These are phyloP conservation scores for Cajanus cajan DNA, from an alignment of 306 rosid species.

Conservation along the genomic window DNA sequence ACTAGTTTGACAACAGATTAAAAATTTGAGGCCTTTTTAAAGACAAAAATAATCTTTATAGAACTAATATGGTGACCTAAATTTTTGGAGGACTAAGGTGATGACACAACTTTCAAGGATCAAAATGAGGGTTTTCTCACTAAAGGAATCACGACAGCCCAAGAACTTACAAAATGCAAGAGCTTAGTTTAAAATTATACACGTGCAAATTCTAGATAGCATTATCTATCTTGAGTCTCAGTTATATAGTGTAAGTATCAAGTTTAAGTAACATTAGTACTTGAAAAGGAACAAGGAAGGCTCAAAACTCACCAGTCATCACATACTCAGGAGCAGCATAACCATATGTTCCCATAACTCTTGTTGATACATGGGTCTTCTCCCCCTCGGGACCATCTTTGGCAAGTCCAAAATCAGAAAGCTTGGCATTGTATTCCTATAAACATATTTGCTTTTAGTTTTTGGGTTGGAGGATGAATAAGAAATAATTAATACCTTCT, in stretches of 20 bases:
- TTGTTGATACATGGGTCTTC: conserved; percentile 92
- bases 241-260: background rate
- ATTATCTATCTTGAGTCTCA: background rate
- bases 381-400: conserved; percentile 97
- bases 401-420: conserved; percentile 97
- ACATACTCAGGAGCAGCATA: conserved; percentile 99
- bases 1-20: background rate
- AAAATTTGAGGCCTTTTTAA: background rate
- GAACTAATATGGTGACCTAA: background rate
- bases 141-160: background rate
- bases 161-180: background rate
- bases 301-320: conserved; percentile 87
- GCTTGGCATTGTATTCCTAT: conserved; percentile 92
- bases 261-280: conserved; percentile 10
- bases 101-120: background rate
- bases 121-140: background rate
- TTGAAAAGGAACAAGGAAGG: background rate
- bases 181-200: background rate
- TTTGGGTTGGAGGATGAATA: conserved; percentile 19
- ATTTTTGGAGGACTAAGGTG: background rate
- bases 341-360: conserved; percentile 98
- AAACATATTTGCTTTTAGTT: conserved; percentile 14
- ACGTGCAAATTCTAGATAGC: background rate
- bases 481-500: conserved; percentile 1
- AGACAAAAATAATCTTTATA: background rate